A percentile compares a stretch with the other conserved stretches of the same genome.
phyloP scores from a whole-genome alignment of 106 monocot species.

The Dendrobium nobile region DNA sequence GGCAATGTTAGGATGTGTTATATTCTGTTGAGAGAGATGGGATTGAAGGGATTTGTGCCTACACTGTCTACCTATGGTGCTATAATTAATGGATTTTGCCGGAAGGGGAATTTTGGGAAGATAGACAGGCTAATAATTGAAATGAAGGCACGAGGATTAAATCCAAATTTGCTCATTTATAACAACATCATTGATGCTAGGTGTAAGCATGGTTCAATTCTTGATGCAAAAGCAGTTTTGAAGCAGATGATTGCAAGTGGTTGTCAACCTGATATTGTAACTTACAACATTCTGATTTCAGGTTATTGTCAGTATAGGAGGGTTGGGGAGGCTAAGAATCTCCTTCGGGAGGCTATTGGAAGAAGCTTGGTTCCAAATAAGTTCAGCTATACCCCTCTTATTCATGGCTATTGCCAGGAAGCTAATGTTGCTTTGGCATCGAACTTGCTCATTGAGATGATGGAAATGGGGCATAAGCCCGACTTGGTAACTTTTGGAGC shows the following conservation, averaged over 20 bases:
- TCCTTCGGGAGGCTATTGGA: slow-evolving; percentile 39
- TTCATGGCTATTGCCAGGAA: slow-evolving; percentile 55
- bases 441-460: slow-evolving; percentile 46
- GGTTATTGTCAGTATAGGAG: slow-evolving; percentile 36
- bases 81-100: slow-evolving; percentile 66
- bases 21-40: slow-evolving; percentile 57
- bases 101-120: slow-evolving; percentile 30
- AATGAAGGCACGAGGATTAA: slow-evolving; percentile 58
- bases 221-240: slow-evolving; percentile 51
- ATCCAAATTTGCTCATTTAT: slow-evolving; percentile 59
- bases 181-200: slow-evolving; percentile 47
- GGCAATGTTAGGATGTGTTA: slow-evolving; percentile 38
- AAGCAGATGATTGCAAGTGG: slow-evolving; percentile 51
- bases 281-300: slow-evolving; percentile 72
- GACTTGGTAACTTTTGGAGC: slow-evolving; percentile 86
- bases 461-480: slow-evolving; percentile 42
- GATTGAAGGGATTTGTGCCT: slow-evolving; percentile 74
- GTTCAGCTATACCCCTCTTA: slow-evolving; percentile 72
- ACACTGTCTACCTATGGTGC: slow-evolving; percentile 62
- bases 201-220: slow-evolving; percentile 41
- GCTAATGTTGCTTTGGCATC: slow-evolving; percentile 39
- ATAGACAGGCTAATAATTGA: slow-evolving; percentile 41
- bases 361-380: slow-evolving; percentile 38
- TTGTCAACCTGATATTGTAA: slow-evolving; percentile 49
- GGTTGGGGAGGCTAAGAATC: slow-evolving; percentile 31